phyloP scores from a whole-genome alignment of 192 early-diverging fungal genomes.

The Dissophora ornata region DNA sequence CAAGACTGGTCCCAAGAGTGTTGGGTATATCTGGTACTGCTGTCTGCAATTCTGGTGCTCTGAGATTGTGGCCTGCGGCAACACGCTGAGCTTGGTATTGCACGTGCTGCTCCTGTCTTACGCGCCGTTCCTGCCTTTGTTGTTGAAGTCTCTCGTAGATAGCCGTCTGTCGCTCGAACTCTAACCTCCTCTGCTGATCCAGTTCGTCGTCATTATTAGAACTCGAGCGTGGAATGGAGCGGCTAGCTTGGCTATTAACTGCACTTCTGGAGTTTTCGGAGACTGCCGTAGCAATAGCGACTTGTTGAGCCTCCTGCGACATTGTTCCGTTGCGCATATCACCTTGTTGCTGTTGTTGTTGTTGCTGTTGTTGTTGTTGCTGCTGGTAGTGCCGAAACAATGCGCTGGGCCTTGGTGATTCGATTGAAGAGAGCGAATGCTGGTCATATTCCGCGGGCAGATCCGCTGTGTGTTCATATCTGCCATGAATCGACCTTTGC shows the following conservation, averaged over 20 bases:
- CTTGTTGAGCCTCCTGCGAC: neutral
- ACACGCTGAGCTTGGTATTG: slow-evolving; percentile 5
- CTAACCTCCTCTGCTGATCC: slow-evolving; percentile 3
- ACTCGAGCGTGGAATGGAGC: too few species aligned
- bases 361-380: slow-evolving; percentile 5
- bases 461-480: neutral
- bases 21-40: too few species aligned
- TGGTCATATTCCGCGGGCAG: neutral
- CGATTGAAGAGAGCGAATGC: neutral
- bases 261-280: too few species aligned
- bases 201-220: neutral
- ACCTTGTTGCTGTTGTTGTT: neutral
- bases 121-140: neutral
- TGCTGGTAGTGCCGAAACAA: neutral
- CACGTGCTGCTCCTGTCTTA: slow-evolving; percentile 1
- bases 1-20: too few species aligned
- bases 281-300: neutral
- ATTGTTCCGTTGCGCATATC: too few species aligned
- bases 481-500: neutral
- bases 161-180: slow-evolving; percentile 20
- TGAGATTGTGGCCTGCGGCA: neutral
- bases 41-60: neutral
- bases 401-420: neutral
- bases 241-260: neutral
- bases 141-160: slow-evolving; percentile 17